Evolutionary conservation across 2,329 filamentous ascomycete species (phyloP), one percentile per base, ranked within the genome.

Genomic region (Rhytidhysteron rufulum): DNA sequence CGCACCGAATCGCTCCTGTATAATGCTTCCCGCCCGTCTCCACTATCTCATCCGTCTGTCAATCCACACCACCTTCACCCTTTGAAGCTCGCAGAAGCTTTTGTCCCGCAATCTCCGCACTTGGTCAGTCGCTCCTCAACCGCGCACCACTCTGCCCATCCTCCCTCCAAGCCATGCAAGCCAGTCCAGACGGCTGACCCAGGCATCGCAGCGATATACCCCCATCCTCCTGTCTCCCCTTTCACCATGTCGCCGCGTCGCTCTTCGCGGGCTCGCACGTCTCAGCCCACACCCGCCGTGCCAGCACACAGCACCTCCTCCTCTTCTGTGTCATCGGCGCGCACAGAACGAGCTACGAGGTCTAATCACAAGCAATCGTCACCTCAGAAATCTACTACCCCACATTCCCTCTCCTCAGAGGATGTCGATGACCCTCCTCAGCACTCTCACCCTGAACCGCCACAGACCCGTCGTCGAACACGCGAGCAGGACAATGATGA

Each of bases 191-290:
- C 25, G 35, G n/a, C 29, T 24, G 22, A 40, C 24, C 13, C 27
- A 24, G 38, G 11, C 34, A 20, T 24, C 34, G 13, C n/a, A 25
- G 18, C 31, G 19, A 16, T 16, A 25, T 7, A 39, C 39, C 39
- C 42, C 13, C 37, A 24, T 18, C 13, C 37, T 42, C 40, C 33
- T 41, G 41, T 16, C 29, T 41, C 32, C 16, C 15, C 22, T 47
- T 40, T 39, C 29, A 50, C 54, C 49, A 79, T 80, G 76, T 77
- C 85, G 63, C 87, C 86, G 65, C 85, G 91, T 71, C 87, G 91
- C 66, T 95, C 90, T 61, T 93, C 90, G 68, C 84, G 91, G 78
- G 88, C 88, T 73, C 86, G 88, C 70, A 80, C 78, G 63, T 82
- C 82, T 55, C 86, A 90, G 73, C 78, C 79, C 57, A 71, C 74